Percentiles rank a stretch among this genome's conserved stretches.
phyloP scores from a whole-genome alignment of 768 basidiomycete genomes.

The Solioccasus polychromus region DNA sequence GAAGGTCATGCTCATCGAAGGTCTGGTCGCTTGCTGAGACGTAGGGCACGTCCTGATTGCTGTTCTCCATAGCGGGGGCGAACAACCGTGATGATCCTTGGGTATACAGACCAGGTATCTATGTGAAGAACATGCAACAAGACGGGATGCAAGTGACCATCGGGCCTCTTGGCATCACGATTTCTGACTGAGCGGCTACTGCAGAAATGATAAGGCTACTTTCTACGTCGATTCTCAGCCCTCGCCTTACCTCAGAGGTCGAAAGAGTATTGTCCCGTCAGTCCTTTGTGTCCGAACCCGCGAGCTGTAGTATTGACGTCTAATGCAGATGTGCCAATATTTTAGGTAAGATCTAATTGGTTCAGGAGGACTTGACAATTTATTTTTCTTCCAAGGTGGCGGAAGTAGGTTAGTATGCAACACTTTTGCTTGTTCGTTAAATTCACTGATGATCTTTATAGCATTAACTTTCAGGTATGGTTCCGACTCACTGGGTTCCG shows the following conservation, averaged over 20 bases:
- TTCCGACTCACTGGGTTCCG: background rate
- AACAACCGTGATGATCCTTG: constrained; percentile 74
- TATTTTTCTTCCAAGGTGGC: constrained; percentile 36
- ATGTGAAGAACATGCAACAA: constrained; percentile 67
- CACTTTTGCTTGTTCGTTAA: background rate
- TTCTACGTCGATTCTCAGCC: constrained; percentile 64
- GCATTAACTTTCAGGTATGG: constrained; percentile 64
- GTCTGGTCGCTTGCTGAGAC: constrained; percentile 26
- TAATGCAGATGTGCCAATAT: constrained; percentile 59
- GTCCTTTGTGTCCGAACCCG: background rate
- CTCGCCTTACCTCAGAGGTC: constrained; percentile 57
- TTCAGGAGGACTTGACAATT: background rate
- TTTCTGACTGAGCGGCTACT: background rate
- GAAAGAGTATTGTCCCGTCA: constrained; percentile 65
- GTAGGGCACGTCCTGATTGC: background rate
- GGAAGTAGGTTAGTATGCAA: constrained; percentile 47
- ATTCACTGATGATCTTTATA: constrained; percentile 22
- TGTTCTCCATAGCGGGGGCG: constrained; percentile 48
- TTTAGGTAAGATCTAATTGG: constrained; percentile 36
- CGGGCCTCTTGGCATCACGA: background rate
- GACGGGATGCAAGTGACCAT: constrained; percentile 55
- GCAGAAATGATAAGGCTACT: constrained; percentile 71
- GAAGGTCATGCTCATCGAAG: constrained; percentile 76
- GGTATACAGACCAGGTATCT: constrained; percentile 73
- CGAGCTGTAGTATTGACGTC: background rate